These are phyloP conservation scores for Serendipita vermifera DNA, from an alignment of 768 basidiomycete genomes.

Conservation along the genomic window DNA sequence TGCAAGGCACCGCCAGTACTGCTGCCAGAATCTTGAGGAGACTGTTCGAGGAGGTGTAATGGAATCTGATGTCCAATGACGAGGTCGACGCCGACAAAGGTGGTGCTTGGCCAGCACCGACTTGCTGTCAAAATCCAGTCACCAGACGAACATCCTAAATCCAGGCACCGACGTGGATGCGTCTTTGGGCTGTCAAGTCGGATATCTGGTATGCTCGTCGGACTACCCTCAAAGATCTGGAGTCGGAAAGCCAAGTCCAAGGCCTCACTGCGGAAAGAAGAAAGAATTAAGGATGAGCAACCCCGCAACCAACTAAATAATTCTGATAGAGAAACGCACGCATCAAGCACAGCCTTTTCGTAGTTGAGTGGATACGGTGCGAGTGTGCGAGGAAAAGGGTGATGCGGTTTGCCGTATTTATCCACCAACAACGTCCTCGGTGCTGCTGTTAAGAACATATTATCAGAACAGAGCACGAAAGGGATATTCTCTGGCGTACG, in stretches of 20 bases:
- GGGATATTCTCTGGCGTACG: no score
- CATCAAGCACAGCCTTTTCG: constrained; percentile 1
- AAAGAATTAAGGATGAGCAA: neutral
- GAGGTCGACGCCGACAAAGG: constrained; percentile 5
- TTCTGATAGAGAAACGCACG: neutral
- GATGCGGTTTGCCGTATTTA: constrained; percentile 7
- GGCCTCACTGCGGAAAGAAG: neutral
- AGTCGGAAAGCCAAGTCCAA: constrained; percentile 2
- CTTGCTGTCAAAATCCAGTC: neutral
- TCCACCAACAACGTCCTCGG: no score
- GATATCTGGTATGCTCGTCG: neutral
- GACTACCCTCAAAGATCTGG: neutral
- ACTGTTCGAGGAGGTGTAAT: neutral
- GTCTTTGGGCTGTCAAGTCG: constrained; percentile 1
- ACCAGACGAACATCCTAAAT: neutral
- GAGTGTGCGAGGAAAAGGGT: neutral
- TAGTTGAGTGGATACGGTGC: constrained; percentile 1
- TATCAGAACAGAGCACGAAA: no score
- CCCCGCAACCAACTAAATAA: neutral
- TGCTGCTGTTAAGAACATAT: no score
- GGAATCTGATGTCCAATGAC: neutral
- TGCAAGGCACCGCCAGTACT: no score
- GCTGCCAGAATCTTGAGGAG: no score
- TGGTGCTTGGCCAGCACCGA: neutral
- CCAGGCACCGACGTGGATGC: constrained; percentile 4